phyloP scores from a whole-genome alignment of 208 protist genomes.

The Phytomonas sp. region DNA sequence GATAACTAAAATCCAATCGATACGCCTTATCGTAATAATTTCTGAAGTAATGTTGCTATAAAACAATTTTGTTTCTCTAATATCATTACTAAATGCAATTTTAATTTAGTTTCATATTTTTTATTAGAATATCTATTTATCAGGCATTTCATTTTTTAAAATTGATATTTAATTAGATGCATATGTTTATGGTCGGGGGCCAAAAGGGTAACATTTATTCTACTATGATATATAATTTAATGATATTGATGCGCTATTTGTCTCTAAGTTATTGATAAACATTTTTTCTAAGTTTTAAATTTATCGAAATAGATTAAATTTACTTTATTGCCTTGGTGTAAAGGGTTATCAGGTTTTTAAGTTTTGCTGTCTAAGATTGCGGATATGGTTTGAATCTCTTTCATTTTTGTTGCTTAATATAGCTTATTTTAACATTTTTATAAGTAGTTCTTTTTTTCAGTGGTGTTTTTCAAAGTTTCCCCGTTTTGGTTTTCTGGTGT shows the following conservation, averaged over 20 bases:
- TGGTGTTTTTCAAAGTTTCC: neutral
- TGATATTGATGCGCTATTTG: no score
- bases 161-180: neutral
- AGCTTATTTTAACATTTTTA: constrained; percentile 3
- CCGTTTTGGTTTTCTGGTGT: neutral
- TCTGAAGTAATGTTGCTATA: no score
- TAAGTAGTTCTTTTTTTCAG: neutral
- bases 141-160: no score
- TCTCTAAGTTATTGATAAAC: no score
- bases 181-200: neutral
- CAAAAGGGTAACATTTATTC: neutral
- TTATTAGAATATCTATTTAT: no score
- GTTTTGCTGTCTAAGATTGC: constrained; percentile 2
- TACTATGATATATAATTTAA: no score
- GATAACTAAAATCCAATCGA: no score
- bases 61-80: no score
- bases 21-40: no score
- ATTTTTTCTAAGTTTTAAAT: no score
- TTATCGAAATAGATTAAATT: constrained; percentile 2
- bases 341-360: constrained; percentile 1
- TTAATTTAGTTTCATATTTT: no score
- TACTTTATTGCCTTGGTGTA: neutral
- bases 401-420: constrained; percentile 3
- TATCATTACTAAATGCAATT: no score
- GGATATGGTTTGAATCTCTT: neutral